Evolutionary conservation across 2,329 filamentous ascomycete species (phyloP).

Genomic region (Penicillium sp.): DNA sequence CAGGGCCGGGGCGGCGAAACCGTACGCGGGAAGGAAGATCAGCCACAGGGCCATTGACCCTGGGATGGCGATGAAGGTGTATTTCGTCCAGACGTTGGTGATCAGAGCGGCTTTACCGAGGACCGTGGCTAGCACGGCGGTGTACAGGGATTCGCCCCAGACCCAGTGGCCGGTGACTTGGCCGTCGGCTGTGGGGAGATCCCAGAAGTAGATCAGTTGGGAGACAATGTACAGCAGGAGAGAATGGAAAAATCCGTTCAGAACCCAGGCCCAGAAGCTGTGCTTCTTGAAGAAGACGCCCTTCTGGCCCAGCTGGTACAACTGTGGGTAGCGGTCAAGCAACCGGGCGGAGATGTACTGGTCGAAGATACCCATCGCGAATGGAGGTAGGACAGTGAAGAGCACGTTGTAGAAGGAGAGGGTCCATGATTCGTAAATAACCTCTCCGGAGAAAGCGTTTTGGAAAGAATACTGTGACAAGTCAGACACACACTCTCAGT

Average conservation of each 20-base stretch:
- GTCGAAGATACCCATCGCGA: constrained; percentile 93
- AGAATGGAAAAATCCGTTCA: constrained; percentile 93
- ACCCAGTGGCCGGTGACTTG: constrained; percentile 91
- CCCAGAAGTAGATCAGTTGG: constrained; percentile 74
- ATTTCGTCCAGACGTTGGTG: constrained; percentile 98
- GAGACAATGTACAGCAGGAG: constrained; percentile 84
- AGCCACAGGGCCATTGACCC: constrained; percentile 91
- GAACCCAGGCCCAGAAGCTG: constrained; percentile 89
- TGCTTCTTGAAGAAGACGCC: constrained; percentile 91
- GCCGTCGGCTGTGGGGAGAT: constrained; percentile 74
- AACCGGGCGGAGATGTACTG: constrained; percentile 94
- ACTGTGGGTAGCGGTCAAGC: constrained; percentile 90
- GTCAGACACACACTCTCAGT: constrained; percentile 13
- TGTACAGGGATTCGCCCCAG: constrained; percentile 94
- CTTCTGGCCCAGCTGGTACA: constrained; percentile 89
- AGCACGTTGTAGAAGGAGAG: constrained; percentile 99
- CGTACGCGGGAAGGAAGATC: constrained; percentile 83
- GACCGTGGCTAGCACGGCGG: constrained; percentile 85
- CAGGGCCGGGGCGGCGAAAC: constrained; percentile 75
- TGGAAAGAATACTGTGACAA: constrained; percentile 80
- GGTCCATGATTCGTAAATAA: constrained; percentile 99
- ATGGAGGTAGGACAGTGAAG: constrained; percentile 88
- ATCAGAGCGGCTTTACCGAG: constrained; percentile 91
- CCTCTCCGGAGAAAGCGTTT: constrained; percentile 94
- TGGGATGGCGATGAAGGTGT: constrained; percentile 90